These are phyloP conservation scores for Polytrichum formosum DNA, from an alignment of 225 moss, liverwort and hornwort species.

Conservation along the genomic window DNA sequence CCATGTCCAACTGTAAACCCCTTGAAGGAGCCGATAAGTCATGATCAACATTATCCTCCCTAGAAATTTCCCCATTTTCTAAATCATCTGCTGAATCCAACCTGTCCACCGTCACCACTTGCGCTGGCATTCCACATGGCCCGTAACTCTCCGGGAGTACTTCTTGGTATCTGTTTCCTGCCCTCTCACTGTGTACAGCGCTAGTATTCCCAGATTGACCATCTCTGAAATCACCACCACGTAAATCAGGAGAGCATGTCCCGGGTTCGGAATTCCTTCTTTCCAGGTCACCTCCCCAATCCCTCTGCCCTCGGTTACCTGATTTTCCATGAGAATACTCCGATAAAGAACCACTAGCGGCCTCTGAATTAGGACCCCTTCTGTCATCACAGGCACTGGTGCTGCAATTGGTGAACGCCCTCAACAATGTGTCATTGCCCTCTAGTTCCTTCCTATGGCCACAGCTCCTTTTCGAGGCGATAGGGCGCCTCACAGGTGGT, in stretches of 20 bases:
- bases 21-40: conserved; percentile 12
- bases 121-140: conserved; percentile 18
- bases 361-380: conserved; percentile 24
- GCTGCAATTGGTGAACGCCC: conserved; percentile 25
- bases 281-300: conserved; percentile 16
- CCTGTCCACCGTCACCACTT: conserved; percentile 26
- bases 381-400: conserved; percentile 35
- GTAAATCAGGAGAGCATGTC: conserved; percentile 26
- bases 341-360: conserved; percentile 15
- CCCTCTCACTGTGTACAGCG: conserved; percentile 21
- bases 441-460: conserved; percentile 31
- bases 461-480: conserved; percentile 22
- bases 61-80: conserved; percentile 45
- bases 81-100: conserved; percentile 27
- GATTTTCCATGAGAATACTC: conserved; percentile 13
- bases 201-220: conserved; percentile 25
- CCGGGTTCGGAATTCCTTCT: conserved; percentile 12
- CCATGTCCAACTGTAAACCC: conserved; percentile 18
- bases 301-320: conserved; percentile 14
- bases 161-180: conserved; percentile 25
- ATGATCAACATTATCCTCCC: conserved; percentile 33
- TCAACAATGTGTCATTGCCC: conserved; percentile 28
- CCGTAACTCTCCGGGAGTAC: conserved; percentile 15
- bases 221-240: conserved; percentile 28
- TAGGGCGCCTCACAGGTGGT: conserved; percentile 27